Conservation (phyloP, 306 rosid genomes). For the Rosa persica region DNA sequence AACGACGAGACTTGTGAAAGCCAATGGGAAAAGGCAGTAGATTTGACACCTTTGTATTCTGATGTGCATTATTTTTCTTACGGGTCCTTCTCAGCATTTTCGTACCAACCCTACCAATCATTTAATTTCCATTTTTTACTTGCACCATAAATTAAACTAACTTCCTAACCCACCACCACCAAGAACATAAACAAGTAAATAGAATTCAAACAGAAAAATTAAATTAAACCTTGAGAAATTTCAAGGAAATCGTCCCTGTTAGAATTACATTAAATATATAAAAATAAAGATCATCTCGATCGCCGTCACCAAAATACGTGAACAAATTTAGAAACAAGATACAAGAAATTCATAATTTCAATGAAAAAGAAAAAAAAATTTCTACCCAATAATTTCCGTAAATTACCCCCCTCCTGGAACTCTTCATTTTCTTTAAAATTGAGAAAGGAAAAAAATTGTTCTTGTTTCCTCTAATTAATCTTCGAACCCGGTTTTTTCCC, state of each 20-base stretch:
- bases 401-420: slow-evolving; percentile 8
- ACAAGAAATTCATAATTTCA: neutral
- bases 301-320: neutral
- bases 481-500: slow-evolving; percentile 86
- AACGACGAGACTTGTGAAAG: neutral
- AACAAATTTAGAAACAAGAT: neutral
- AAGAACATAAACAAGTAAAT: too few species aligned
- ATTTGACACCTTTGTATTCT: slow-evolving; percentile 14
- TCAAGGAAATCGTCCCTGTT: slow-evolving; percentile 27
- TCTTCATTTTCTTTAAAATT: neutral
- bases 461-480: slow-evolving; percentile 30
- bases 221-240: neutral
- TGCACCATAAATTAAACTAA: neutral
- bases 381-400: slow-evolving; percentile 31
- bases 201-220: neutral
- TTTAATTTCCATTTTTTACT: slow-evolving; percentile 23
- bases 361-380: neutral
- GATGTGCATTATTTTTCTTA: slow-evolving; percentile 14
- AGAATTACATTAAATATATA: slow-evolving; percentile 10
- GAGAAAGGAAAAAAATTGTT: neutral
- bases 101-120: slow-evolving; percentile 41
- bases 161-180: neutral
- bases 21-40: neutral
- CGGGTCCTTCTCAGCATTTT: slow-evolving; percentile 24
- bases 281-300: slow-evolving; percentile 9